Base-by-base conservation (phyloP, 148 eudicot genomes). In the Fagopyrum tataricum region DNA sequence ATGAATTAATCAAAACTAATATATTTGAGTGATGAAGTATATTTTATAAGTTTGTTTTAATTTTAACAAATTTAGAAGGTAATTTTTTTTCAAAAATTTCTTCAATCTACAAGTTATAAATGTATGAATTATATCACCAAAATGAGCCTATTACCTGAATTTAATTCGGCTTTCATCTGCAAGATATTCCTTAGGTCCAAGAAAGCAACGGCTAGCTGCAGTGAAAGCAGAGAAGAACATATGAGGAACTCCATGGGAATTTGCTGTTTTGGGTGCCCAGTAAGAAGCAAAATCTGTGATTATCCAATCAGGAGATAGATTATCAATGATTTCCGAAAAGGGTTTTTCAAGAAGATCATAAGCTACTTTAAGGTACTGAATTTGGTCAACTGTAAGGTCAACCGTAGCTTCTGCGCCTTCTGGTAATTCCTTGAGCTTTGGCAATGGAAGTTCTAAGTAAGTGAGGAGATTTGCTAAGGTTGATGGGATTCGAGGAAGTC, bases 401-500 rank as follows among this genome's bases (percentile, higher is more conserved):
- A 53, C 68, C 46, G 81, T 83, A 42, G 83, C 79, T 68, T 80
- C 78, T 0, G 79, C 72, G 1, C 73, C 68, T 59, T 77, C 70
- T 1, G 83, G 83, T 4, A 82, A 58, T 18, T 26, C 40, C 11
- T 72, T 49, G 67, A 76, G 37, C 4, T 1, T 20, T 24, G 84
- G 84, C 37, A 81, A 15, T 13, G 78, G n/a, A 31, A 84, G 42
- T 8, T 46, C 46, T 2, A 81, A 49, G 31, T 73, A 78, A 4
- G 70, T 24, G 24, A 84, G 44, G 26, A 21, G 52, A 12, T 67
- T 11, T 13, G 76, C 10, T 15, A 70, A 44, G 24, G 37, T 17
- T 4, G 59, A 67, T 13, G 83, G 86, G 47, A 83, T 74, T 42
- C 51, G 73, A 10, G 86, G 80, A 4, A 84, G 75, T 41, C 86